Base-by-base conservation (phyloP, 2,329 filamentous ascomycete genomes). In the Phyllosticta capitalensis region DNA sequence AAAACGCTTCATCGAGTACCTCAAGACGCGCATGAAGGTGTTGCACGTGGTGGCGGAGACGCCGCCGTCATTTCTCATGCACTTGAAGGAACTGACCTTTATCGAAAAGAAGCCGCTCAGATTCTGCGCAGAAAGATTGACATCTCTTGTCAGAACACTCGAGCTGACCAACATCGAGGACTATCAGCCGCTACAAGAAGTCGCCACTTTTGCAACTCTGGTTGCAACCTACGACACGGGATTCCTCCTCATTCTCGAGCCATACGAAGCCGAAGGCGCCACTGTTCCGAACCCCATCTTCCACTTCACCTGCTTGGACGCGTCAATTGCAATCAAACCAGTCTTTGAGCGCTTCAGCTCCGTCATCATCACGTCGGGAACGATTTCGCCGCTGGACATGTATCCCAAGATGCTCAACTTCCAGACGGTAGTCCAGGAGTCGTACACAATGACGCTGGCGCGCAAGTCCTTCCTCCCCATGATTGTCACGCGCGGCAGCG, bases 401-500 rank as follows among this genome's bases (percentile, higher is more conserved):
- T 99, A 99, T 68, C 95, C 94, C 0, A 96, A 96, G 69, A 99
- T 99, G 92, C 85, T 99, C 24, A 88, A 90, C 57, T 99, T 99
- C 75, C 81, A 82, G 9, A 90, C 92, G 1, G 91, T 97, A 0
- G 88, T 97, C 2, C 92, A 97, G 70, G 92, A 99, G 72, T 99
- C 95, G 0, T 99, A 99, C 75, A 86, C 85, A 63, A 99, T 99
- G 91, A 97, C 94, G 0, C 82, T 99, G 5, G 92, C 92, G 1
- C 83, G 95, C 51, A 83, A 88, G 60, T 96, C 94, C n/a, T 99
- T 99, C 76, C 77, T 99, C 63, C 94, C 94, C 1, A 95, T 99
- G 90, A 94, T 99, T 64, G 91, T 99, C 33, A 97, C 94, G 0
- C 83, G 92, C 61, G 94, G 94, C 55, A 95, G 89, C 65, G 94